Conservation (phyloP, 2,329 filamentous ascomycete genomes). For the Purpureocillium takamizusanense region DNA sequence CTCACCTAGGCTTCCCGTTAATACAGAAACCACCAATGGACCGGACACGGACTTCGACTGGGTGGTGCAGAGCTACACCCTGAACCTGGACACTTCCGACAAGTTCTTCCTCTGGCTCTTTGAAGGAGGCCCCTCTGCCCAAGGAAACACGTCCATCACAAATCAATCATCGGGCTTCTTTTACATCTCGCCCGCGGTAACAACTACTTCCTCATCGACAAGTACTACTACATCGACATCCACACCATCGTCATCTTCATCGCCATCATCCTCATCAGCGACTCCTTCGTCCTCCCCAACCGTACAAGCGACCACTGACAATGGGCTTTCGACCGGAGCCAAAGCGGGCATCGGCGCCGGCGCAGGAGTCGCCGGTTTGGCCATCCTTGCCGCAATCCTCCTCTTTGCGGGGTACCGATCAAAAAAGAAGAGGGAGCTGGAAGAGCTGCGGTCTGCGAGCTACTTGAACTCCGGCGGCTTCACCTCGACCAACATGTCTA, state of each 20-base stretch:
- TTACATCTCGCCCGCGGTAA: conserved; percentile 4
- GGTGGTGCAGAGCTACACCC: conserved; percentile 7
- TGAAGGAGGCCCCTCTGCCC: conserved; percentile 6
- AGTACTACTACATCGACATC: too few relatives aligned
- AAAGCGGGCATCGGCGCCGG: background rate
- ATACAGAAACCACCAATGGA: conserved; percentile 6
- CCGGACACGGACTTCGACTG: conserved; percentile 7
- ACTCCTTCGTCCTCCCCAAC: too few relatives aligned
- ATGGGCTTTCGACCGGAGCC: conserved; percentile 1
- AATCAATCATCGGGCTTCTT: conserved; percentile 5
- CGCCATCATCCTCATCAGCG: background rate
- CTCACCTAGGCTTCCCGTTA: too few relatives aligned
- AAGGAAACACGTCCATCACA: conserved; percentile 4
- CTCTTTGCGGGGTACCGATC: background rate
- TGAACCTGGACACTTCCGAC: conserved; percentile 7
- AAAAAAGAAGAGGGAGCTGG: background rate
- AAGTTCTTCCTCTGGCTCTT: conserved; percentile 14
- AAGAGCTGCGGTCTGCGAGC: background rate
- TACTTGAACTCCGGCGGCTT: too few relatives aligned
- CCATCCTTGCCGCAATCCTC: background rate
- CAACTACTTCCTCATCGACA: background rate
- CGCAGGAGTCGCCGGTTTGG: background rate
- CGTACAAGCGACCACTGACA: background rate
- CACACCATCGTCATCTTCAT: background rate
- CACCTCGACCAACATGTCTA: too few relatives aligned